Percentiles rank a stretch among this genome's conserved stretches.
Conservation (phyloP, 2,329 filamentous ascomycete species). For the Paecilomyces formosus region DNA sequence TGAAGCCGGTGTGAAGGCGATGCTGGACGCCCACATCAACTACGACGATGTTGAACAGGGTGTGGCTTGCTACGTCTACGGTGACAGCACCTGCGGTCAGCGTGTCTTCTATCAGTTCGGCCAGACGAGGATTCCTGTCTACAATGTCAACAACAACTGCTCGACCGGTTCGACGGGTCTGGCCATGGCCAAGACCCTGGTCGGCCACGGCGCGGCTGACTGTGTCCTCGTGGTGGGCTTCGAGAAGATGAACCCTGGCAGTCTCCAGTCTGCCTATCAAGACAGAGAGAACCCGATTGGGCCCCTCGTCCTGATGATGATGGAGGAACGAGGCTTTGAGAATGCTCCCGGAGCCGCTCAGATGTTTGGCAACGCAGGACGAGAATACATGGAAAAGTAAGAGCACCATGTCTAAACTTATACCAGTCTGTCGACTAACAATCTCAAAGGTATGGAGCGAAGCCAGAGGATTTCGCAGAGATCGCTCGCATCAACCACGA, state of each 20-base stretch:
- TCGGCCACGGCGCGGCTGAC: slow-evolving; percentile 73
- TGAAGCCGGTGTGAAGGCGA: slow-evolving; percentile 82
- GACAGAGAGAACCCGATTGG: slow-evolving; percentile 75
- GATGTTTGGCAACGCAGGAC: slow-evolving; percentile 89
- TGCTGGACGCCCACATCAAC: slow-evolving; percentile 70
- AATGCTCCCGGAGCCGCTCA: slow-evolving; percentile 83
- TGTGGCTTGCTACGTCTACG: slow-evolving; percentile 96
- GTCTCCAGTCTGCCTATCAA: slow-evolving; percentile 73
- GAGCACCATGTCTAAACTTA: slow-evolving; percentile 13
- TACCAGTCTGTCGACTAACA: neutral
- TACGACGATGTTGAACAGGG: slow-evolving; percentile 96
- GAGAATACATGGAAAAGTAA: slow-evolving; percentile 90
- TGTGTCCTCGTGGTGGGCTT: slow-evolving; percentile 90
- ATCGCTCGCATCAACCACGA: slow-evolving; percentile 89
- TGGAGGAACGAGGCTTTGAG: slow-evolving; percentile 68
- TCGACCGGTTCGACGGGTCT: slow-evolving; percentile 90
- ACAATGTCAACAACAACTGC: slow-evolving; percentile 99
- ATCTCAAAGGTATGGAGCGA: slow-evolving; percentile 64
- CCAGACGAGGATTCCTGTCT: slow-evolving; percentile 92
- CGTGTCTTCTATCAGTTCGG: slow-evolving; percentile 98
- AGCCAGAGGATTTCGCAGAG: slow-evolving; percentile 80
- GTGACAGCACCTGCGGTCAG: slow-evolving; percentile 90
- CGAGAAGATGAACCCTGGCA: slow-evolving; percentile 97
- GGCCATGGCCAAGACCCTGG: slow-evolving; percentile 71
- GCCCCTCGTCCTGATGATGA: slow-evolving; percentile 71